Conservation (phyloP, 176 grass and related monocot genomes). For the Ensete glaucum region DNA sequence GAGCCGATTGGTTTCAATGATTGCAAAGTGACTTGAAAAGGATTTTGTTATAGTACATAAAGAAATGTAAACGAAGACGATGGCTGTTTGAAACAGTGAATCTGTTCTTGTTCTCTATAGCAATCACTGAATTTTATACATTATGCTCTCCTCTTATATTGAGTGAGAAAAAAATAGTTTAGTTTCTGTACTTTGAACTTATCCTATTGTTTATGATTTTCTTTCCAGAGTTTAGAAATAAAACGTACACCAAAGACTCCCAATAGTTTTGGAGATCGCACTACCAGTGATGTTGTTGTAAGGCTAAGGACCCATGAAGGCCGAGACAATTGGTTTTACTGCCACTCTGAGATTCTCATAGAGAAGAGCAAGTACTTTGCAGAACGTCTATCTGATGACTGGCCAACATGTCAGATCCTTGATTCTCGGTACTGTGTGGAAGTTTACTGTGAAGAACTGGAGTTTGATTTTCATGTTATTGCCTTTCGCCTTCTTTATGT, state of each 20-base stretch:
- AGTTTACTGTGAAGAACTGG: conserved; percentile 50
- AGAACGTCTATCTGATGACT: conserved; percentile 73
- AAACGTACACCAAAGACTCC: conserved; percentile 15
- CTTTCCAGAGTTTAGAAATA: conserved; percentile 2
- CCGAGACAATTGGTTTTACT: conserved; percentile 85
- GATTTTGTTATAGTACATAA: too few relatives aligned
- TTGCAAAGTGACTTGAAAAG: too few relatives aligned
- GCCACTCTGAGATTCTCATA: conserved; percentile 56
- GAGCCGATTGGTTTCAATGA: too few relatives aligned
- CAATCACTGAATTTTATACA: too few relatives aligned
- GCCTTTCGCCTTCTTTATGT: conserved; percentile 65
- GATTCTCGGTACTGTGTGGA: conserved; percentile 76
- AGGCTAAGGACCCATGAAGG: conserved; percentile 69
- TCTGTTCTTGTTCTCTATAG: too few relatives aligned
- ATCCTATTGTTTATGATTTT: not conserved
- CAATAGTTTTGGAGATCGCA: conserved; percentile 48
- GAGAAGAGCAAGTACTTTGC: conserved; percentile 74
- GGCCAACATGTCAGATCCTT: conserved; percentile 94
- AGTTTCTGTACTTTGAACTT: not conserved
- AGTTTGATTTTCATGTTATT: conserved; percentile 66
- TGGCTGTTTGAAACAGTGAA: too few relatives aligned
- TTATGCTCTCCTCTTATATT: not conserved
- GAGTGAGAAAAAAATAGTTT: not conserved
- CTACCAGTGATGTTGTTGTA: conserved; percentile 88
- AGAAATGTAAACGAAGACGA: too few relatives aligned